Percentiles rank a stretch among this genome's conserved stretches.
phyloP scores from a whole-genome alignment of 306 rosid species.

The Acacia crassicarpa region DNA sequence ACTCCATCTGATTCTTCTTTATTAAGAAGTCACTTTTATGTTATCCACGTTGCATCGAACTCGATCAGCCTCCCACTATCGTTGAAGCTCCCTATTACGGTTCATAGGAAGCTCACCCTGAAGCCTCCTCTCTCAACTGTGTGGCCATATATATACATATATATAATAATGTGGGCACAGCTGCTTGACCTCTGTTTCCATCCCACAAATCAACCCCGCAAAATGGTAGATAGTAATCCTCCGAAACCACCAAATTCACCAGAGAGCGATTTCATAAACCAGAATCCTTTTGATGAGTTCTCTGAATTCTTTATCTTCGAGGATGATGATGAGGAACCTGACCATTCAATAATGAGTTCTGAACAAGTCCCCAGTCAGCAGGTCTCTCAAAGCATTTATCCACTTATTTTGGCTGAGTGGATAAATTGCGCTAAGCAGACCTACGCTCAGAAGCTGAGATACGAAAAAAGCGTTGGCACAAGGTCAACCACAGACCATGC shows the following conservation, averaged over 20 bases:
- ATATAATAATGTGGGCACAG: constrained; percentile 7
- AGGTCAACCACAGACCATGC: no score
- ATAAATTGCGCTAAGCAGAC: no score
- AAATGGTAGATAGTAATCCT: constrained; percentile 56
- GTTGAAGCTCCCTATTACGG: constrained; percentile 60
- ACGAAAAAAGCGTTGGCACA: no score
- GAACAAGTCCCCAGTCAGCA: constrained; percentile 39
- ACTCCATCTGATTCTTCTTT: neutral
- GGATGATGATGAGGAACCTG: constrained; percentile 43
- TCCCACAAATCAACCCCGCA: neutral
- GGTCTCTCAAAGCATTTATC: constrained; percentile 22
- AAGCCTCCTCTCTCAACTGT: constrained; percentile 41
- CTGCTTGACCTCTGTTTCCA: neutral
- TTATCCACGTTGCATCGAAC: constrained; percentile 32
- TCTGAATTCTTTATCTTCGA: constrained; percentile 54
- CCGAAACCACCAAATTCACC: constrained; percentile 29
- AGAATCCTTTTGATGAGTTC: constrained; percentile 46
- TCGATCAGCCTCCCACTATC: constrained; percentile 29
- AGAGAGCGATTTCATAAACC: constrained; percentile 30
- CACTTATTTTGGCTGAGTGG: no score
- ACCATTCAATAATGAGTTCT: constrained; percentile 24
- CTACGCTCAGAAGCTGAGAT: no score
- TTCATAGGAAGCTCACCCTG: constrained; percentile 65
- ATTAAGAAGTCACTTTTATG: neutral
- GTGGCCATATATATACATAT: neutral